phyloP scores from a whole-genome alignment of 1,284 basidiomycete genomes.

The Cerioporus squamosus region DNA sequence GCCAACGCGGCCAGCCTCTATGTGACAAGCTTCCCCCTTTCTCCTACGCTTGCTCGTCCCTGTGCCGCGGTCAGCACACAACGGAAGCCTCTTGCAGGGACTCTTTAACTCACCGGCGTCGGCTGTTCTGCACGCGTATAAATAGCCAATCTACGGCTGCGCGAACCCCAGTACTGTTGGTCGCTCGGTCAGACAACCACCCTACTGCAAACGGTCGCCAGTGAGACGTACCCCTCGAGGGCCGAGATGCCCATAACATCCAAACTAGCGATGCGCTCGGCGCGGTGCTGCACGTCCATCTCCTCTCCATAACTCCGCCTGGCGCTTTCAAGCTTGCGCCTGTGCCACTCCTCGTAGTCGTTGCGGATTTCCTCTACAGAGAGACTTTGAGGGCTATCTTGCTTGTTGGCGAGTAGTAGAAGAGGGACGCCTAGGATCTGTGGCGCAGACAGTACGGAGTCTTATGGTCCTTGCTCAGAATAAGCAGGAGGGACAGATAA shows the following conservation, averaged over 20 bases:
- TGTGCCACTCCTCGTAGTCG: conserved; percentile 89
- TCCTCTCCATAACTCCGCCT: conserved; percentile 56
- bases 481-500: conserved; percentile 35
- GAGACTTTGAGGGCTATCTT: conserved; percentile 78
- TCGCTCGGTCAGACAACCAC: neutral
- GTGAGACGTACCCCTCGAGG: conserved; percentile 76
- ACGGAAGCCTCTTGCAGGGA: too few relatives aligned
- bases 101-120: conserved; percentile 36
- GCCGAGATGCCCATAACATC: conserved; percentile 92
- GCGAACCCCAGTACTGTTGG: conserved; percentile 80
- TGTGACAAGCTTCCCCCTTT: too few relatives aligned
- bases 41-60: neutral
- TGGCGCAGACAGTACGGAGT: conserved; percentile 82
- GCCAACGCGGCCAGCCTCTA: too few relatives aligned
- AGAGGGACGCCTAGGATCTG: conserved; percentile 88
- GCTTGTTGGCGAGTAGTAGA: conserved; percentile 91
- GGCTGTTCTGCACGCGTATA: conserved; percentile 88
- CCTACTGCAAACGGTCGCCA: neutral
- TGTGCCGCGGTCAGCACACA: neutral
- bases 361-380: conserved; percentile 89
- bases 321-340: conserved; percentile 71
- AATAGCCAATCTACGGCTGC: conserved; percentile 95
- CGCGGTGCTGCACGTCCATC: conserved; percentile 53
- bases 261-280: conserved; percentile 78
- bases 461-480: conserved; percentile 48